Base-by-base conservation (phyloP, 441 rosid species). In the Heliophila coronopifolia region DNA sequence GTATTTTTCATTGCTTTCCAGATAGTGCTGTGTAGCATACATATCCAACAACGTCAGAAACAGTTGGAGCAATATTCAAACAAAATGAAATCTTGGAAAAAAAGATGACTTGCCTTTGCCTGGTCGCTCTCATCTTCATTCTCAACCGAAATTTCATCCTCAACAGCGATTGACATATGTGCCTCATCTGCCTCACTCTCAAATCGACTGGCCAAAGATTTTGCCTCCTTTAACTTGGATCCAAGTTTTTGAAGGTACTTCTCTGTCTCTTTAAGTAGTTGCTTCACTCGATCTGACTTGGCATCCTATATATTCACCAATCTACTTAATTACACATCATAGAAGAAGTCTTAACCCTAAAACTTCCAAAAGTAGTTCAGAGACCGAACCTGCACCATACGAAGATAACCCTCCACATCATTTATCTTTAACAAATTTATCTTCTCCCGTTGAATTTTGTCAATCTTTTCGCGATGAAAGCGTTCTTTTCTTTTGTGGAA, bases 1-100 rank as follows among this genome's bases (percentile, higher is more conserved):
- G 72, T 90, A 90, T 70, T 90, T 90, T 64, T 86, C 98, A 50
- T 90, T 90, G 84, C 98, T 90, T 69, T 90, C 98, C 78, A 84
- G 42, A 52, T 83, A 90, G 66, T 90, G 95, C 98, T 90, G 92
- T 74, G 65, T 54, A 63, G 11, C 56, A 63, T 9, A 55, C 59
- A 13, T 26, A n/a, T 23, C 20, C 19, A 36, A 36, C 50, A 41
- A 52, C 4, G 4, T 33, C 11, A 51, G 50, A 51, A 48, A 31
- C 28, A 44, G 16, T 32, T 50, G 12, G 36, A 62, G 13, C 23
- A 48, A 51, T 53, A 60, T 39, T 28, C 64, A 52, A 18, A 35
- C 23, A 46, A 26, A 18, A 61, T 4, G 48, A 58, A 44, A 23
- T 5, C 10, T 35, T 63, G 32, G 43, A 50, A 58, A 50, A 2